Percentiles rank a stretch among this genome's conserved stretches.
phyloP scores from a whole-genome alignment of 1,284 basidiomycete genomes.

The Apiotrichum porosum region DNA sequence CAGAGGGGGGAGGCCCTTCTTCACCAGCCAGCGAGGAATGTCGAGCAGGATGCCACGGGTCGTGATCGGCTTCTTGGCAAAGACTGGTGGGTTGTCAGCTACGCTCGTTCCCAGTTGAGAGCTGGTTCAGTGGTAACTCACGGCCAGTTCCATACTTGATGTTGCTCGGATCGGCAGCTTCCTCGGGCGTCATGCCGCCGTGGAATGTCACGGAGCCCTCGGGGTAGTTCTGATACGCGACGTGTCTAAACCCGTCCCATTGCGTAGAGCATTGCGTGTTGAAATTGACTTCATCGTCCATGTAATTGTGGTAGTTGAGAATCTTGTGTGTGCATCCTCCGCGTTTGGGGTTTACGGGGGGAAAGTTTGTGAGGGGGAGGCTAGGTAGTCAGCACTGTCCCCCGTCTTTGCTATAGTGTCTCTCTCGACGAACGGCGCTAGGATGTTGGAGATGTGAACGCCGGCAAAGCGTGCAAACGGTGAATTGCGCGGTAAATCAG shows the following conservation, averaged over 20 bases:
- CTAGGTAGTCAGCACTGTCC: too few relatives aligned
- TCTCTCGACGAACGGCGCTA: too few relatives aligned
- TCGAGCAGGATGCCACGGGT: slow-evolving; percentile 19
- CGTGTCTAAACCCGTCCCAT: slow-evolving; percentile 48
- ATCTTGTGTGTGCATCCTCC: not conserved
- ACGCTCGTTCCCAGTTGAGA: too few relatives aligned
- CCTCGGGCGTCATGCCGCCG: slow-evolving; percentile 7
- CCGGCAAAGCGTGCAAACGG: too few relatives aligned
- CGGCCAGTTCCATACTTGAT: slow-evolving; percentile 8
- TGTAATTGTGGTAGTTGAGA: not conserved
- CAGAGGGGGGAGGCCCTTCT: slow-evolving; percentile 37
- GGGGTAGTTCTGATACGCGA: slow-evolving; percentile 18
- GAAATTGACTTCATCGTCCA: slow-evolving; percentile 40
- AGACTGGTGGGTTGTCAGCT: slow-evolving; percentile 2
- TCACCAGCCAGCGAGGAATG: slow-evolving; percentile 30
- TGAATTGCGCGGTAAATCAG: too few relatives aligned
- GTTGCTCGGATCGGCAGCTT: slow-evolving; percentile 2
- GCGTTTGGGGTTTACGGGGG: not conserved
- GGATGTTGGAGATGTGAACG: too few relatives aligned
- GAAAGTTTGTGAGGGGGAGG: not conserved
- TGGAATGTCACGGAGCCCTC: slow-evolving; percentile 7
- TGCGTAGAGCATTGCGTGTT: slow-evolving; percentile 50
- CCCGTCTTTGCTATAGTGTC: too few relatives aligned
- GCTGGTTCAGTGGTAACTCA: not conserved
- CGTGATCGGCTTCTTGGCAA: slow-evolving; percentile 17